A percentile compares a stretch with the other conserved stretches of the same genome.
Conservation (phyloP, 345 rosid genomes). For the Salix suchowensis region DNA sequence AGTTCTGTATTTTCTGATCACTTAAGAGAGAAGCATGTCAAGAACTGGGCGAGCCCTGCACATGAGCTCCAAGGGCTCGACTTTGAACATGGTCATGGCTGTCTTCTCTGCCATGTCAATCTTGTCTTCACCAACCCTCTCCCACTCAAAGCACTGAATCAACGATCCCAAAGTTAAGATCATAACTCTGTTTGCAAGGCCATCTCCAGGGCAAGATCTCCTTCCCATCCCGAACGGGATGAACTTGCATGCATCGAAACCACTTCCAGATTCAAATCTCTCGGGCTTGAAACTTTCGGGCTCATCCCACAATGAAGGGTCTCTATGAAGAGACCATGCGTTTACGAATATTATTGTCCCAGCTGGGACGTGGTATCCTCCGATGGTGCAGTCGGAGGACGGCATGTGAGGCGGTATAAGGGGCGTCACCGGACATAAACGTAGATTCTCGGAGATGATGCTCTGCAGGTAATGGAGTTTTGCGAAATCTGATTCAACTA, state of each 20-base stretch:
- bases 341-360: neutral
- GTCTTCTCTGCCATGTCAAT: neutral
- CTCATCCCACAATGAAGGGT: neutral
- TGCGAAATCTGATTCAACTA: neutral
- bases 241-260: neutral
- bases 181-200: constrained; percentile 16
- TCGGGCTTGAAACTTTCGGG: constrained; percentile 6
- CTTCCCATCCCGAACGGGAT: constrained; percentile 22
- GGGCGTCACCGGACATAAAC: neutral
- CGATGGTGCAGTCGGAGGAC: neutral
- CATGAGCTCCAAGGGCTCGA: neutral
- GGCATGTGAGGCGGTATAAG: neutral
- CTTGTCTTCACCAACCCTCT: neutral
- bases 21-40: neutral
- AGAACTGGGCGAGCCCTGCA: neutral
- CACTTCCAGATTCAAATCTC: constrained; percentile 1
- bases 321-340: neutral
- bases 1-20: too few species aligned
- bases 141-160: constrained; percentile 26
- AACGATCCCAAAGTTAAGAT: constrained; percentile 16
- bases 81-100: neutral
- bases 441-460: neutral
- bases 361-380: neutral
- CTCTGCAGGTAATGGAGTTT: neutral
- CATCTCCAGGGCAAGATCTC: constrained; percentile 1